A percentile compares a stretch with the other conserved stretches of the same genome.
These are phyloP conservation scores for Drosera spatulata DNA, from an alignment of 179 eudicot species.

Conservation along the genomic window DNA sequence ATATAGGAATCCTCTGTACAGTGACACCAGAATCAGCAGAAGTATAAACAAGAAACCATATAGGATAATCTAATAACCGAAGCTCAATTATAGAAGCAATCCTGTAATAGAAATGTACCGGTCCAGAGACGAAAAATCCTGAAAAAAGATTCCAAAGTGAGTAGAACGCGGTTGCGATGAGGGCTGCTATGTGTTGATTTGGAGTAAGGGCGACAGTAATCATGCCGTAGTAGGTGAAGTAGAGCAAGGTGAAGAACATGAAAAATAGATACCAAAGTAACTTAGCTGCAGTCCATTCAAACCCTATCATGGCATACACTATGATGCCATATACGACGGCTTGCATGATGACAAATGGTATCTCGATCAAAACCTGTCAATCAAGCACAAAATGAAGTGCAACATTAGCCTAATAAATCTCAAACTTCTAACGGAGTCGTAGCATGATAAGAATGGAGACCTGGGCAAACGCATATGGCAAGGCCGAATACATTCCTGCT, in stretches of 20 bases:
- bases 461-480: slow-evolving; percentile 84
- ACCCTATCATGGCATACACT: slow-evolving; percentile 50
- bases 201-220: slow-evolving; percentile 79
- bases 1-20: too few relatives aligned
- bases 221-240: slow-evolving; percentile 60
- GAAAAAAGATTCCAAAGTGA: slow-evolving; percentile 77
- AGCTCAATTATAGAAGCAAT: too few relatives aligned
- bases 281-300: slow-evolving; percentile 36
- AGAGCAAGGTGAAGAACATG: slow-evolving; percentile 43
- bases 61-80: too few relatives aligned
- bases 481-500: slow-evolving; percentile 88
- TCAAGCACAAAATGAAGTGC: background rate
- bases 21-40: too few relatives aligned
- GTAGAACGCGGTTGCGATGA: slow-evolving; percentile 63
- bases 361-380: slow-evolving; percentile 33
- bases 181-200: slow-evolving; percentile 46
- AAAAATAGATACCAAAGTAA: slow-evolving; percentile 47
- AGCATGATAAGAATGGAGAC: slow-evolving; percentile 15
- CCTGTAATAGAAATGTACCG: slow-evolving; percentile 51
- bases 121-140: slow-evolving; percentile 59
- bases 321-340: slow-evolving; percentile 26
- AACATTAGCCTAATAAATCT: too few relatives aligned
- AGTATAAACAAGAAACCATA: too few relatives aligned
- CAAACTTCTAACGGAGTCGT: too few relatives aligned
- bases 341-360: slow-evolving; percentile 36